Evolutionary conservation across 129 eudicot genomes (phyloP), one percentile per base, ranked within the genome.

Genomic region (Erigeron canadensis): DNA sequence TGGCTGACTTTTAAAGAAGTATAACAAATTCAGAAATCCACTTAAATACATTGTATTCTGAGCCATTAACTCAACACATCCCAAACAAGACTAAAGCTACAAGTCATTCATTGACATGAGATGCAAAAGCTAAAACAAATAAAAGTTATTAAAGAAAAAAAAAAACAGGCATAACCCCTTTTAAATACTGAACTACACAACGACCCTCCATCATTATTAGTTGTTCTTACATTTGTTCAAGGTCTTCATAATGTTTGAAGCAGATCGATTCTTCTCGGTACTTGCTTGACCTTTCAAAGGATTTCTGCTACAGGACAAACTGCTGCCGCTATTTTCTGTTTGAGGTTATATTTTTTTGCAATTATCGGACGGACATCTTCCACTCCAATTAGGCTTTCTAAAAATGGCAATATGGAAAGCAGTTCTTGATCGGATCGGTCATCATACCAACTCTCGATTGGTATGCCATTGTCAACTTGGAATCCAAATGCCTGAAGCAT

Each of bases 401-500:
- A 77, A 81, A 95, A 95, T 0, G 99, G 99, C 46, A 95, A 82
- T 17, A 95, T 45, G 17, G 62, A 51, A 46, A 95, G 78, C 58
- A 95, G 70, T 58, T 95, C 99, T 66, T 81, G 75, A 77, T 95
- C 99, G 21, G 84, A 81, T 47, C 83, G 94, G 61, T 90, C 96
- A 34, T 90, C 99, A 18, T 88, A 95, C 99, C 97, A 95, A 84
- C 99, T 95, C 79, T 90, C 96, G 7, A 95, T 95, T 13, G 99
- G 99, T 70, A 95, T 90, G 46, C 99, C 99, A 48, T 95, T 95
- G 85, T 95, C 99, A 21, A 95, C 89, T 84, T 95, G 99, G 73
- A 95, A 95, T 56, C 99, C 99, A 80, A 95, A 95, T 69, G 95
- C 99, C 99, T 95, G 88, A 69, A 80, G 19, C 56, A 50, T 12